A percentile compares a stretch with the other conserved stretches of the same genome.
phyloP scores from a whole-genome alignment of 164 flowering plant genomes.

The Macadamia tetraphylla region DNA sequence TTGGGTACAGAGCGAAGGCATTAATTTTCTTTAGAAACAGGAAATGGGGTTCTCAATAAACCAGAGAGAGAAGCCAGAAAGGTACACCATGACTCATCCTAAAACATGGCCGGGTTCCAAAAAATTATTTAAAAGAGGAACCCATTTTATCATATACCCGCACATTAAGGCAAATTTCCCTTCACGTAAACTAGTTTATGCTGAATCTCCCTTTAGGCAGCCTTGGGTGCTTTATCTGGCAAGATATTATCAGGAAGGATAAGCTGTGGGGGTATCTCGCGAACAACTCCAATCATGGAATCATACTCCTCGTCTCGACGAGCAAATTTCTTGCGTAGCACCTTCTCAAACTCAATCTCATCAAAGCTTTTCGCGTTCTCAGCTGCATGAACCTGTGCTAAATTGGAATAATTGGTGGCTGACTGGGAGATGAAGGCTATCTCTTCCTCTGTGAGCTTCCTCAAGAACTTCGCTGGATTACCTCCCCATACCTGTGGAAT shows the following conservation, averaged over 20 bases:
- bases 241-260: conserved; percentile 65
- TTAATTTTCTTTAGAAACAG: too few relatives aligned
- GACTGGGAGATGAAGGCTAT: conserved; percentile 76
- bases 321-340: conserved; percentile 83
- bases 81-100: conserved; percentile 11
- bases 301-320: conserved; percentile 78
- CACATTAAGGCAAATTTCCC: conserved; percentile 20
- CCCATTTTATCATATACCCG: conserved; percentile 18
- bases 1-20: too few relatives aligned
- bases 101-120: conserved; percentile 12
- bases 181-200: conserved; percentile 8
- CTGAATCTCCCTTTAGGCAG: conserved; percentile 18
- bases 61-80: too few relatives aligned
- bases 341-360: conserved; percentile 86
- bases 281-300: conserved; percentile 75
- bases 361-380: conserved; percentile 85
- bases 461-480: conserved; percentile 87
- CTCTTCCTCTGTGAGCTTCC: conserved; percentile 91
- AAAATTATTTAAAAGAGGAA: conserved; percentile 31
- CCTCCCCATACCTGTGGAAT: conserved; percentile 88
- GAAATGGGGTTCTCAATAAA: too few relatives aligned
- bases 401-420: conserved; percentile 74
- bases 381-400: conserved; percentile 88
- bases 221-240: conserved; percentile 52
- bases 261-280: conserved; percentile 77